Conservation (phyloP, 2,329 filamentous ascomycete genomes). For the Colletotrichum euphorbiae region DNA sequence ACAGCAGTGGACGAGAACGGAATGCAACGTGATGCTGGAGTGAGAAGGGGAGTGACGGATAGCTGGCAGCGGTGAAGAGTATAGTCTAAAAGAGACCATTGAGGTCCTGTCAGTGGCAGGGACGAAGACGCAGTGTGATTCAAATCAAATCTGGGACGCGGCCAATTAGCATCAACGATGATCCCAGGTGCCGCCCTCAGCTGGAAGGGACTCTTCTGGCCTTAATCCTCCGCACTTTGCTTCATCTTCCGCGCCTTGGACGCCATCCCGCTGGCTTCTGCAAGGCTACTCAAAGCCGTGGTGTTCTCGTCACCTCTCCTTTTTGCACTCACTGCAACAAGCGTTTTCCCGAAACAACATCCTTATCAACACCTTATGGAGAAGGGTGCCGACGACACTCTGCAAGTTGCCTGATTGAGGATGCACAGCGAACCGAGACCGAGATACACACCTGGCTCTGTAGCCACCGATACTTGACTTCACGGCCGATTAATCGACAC, state of each 20-base stretch:
- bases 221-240: slow-evolving; percentile 14
- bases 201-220: neutral
- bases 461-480: too few relatives aligned
- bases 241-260: neutral
- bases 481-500: neutral
- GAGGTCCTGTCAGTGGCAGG: neutral
- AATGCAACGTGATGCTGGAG: slow-evolving; percentile 18
- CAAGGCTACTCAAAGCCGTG: slow-evolving; percentile 9
- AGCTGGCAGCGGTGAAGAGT: neutral
- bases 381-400: neutral
- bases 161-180: neutral
- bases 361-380: neutral
- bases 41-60: neutral
- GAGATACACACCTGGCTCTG: neutral
- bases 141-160: neutral
- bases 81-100: neutral
- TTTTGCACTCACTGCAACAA: neutral
- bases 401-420: neutral
- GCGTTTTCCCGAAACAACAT: neutral
- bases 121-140: neutral
- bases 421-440: neutral
- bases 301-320: neutral
- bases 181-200: neutral
- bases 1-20: neutral
- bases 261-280: neutral